These are phyloP conservation scores for Rauvolfia tetraphylla DNA, from an alignment of 257 asterid genomes.

Conservation along the genomic window DNA sequence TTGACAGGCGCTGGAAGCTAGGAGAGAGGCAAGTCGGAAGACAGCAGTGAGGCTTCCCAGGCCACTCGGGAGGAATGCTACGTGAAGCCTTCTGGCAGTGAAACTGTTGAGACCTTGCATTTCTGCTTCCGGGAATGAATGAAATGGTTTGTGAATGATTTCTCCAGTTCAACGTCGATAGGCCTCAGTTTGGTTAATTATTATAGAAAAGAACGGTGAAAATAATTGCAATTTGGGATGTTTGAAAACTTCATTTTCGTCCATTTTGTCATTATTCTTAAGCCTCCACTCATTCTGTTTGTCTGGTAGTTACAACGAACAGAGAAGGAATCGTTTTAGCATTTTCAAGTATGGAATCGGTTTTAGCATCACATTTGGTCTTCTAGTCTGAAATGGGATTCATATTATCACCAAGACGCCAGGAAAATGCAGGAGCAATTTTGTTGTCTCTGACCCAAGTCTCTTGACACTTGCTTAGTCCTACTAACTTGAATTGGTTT, in stretches of 20 bases:
- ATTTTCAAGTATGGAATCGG: too few relatives aligned
- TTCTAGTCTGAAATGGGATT: too few relatives aligned
- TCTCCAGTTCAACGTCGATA: background rate
- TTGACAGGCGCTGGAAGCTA: slow-evolving; percentile 22
- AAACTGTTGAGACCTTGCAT: background rate
- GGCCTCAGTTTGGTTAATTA: background rate
- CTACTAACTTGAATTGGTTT: too few relatives aligned
- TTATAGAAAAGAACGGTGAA: background rate
- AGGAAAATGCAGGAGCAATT: too few relatives aligned
- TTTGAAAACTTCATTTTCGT: background rate
- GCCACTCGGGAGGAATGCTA: slow-evolving; percentile 38
- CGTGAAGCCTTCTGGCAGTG: slow-evolving; percentile 12
- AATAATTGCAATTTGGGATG: background rate
- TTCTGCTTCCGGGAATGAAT: background rate
- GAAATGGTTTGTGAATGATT: background rate
- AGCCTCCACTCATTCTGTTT: background rate
- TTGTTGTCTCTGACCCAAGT: too few relatives aligned
- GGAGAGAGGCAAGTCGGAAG: slow-evolving; percentile 28
- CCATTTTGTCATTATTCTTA: background rate
- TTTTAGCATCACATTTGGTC: too few relatives aligned
- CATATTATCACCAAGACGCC: too few relatives aligned
- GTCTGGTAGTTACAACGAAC: background rate
- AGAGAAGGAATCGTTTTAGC: too few relatives aligned
- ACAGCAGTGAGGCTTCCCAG: slow-evolving; percentile 26
- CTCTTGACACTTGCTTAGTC: too few relatives aligned